These are phyloP conservation scores for Tolypocladium paradoxum DNA, from an alignment of 2,329 filamentous ascomycete species.

Conservation along the genomic window DNA sequence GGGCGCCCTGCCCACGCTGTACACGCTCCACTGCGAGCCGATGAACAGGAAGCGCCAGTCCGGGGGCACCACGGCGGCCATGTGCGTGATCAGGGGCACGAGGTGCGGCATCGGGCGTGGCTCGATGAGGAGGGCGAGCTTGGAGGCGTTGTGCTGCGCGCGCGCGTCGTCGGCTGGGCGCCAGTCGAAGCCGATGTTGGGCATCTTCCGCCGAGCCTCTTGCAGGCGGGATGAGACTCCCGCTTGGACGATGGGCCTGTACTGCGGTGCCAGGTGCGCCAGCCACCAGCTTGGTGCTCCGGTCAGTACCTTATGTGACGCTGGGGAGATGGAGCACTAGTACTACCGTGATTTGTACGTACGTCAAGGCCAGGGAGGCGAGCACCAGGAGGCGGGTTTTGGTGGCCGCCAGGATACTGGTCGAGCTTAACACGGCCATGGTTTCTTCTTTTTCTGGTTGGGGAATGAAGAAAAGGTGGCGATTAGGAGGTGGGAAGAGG, in stretches of 20 bases:
- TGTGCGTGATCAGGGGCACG: constrained; percentile 38
- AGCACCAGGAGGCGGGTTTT: constrained; percentile 22
- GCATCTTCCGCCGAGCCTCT: constrained; percentile 28
- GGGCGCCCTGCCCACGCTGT: constrained; percentile 31
- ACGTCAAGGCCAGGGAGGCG: constrained; percentile 27
- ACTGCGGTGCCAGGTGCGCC: constrained; percentile 31
- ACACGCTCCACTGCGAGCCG: constrained; percentile 36
- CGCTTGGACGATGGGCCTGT: constrained; percentile 30
- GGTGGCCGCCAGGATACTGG: constrained; percentile 12
- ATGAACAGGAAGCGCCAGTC: constrained; percentile 46
- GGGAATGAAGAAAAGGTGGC: not conserved
- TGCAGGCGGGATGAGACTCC: constrained; percentile 25
- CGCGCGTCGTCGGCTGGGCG: constrained; percentile 18
- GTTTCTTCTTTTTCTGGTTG: not conserved
- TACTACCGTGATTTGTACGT: constrained; percentile 6
- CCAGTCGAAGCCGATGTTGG: constrained; percentile 30
- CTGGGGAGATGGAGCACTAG: no score
- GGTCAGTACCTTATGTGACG: not conserved
- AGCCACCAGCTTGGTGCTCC: constrained; percentile 32
- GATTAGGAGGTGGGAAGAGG: not conserved
- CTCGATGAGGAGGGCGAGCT: constrained; percentile 42
- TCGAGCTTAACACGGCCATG: not conserved
- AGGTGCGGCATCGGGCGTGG: constrained; percentile 35
- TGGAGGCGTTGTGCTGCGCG: constrained; percentile 33
- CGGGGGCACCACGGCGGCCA: constrained; percentile 39